A percentile compares a stretch with the other conserved stretches of the same genome.
Conservation (phyloP, 495 filamentous ascomycete genomes). For the Hypoxylon intermedium region DNA sequence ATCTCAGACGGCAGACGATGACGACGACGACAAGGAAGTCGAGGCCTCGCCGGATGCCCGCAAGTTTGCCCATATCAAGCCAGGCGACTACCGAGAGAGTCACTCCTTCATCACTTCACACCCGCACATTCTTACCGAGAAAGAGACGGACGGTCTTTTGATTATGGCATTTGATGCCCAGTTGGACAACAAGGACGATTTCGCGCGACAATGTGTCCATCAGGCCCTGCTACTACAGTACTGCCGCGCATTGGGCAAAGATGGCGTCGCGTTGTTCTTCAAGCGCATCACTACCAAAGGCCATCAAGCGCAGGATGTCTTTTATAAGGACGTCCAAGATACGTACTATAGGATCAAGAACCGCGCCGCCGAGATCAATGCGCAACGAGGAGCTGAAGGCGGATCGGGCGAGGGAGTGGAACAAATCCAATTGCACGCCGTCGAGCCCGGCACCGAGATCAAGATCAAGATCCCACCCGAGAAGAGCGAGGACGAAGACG, state of each 20-base stretch:
- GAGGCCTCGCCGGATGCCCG: conserved; percentile 77
- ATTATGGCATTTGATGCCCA: conserved; percentile 89
- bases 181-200: conserved; percentile 74
- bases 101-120: conserved; percentile 77
- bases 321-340: conserved; percentile 87
- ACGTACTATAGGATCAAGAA: conserved; percentile 83
- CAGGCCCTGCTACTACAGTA: conserved; percentile 93
- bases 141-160: conserved; percentile 88
- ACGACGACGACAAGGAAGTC: conserved; percentile 74
- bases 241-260: conserved; percentile 84
- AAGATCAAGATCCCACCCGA: conserved; percentile 80
- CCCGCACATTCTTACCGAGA: conserved; percentile 79
- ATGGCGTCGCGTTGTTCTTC: conserved; percentile 93
- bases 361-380: conserved; percentile 76
- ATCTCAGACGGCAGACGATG: conserved; percentile 53
- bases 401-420: conserved; percentile 77
- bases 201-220: conserved; percentile 89
- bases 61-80: conserved; percentile 78
- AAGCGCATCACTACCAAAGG: conserved; percentile 90
- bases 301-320: conserved; percentile 91
- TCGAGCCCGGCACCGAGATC: conserved; percentile 91
- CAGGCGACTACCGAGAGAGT: conserved; percentile 73
- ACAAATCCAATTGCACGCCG: conserved; percentile 96
- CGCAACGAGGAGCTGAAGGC: conserved; percentile 68
- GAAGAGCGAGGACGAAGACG: conserved; percentile 68